A percentile compares a stretch with the other conserved stretches of the same genome.
phyloP scores from a whole-genome alignment of 768 basidiomycete species.

The Agaricus sinodeliciosus region DNA sequence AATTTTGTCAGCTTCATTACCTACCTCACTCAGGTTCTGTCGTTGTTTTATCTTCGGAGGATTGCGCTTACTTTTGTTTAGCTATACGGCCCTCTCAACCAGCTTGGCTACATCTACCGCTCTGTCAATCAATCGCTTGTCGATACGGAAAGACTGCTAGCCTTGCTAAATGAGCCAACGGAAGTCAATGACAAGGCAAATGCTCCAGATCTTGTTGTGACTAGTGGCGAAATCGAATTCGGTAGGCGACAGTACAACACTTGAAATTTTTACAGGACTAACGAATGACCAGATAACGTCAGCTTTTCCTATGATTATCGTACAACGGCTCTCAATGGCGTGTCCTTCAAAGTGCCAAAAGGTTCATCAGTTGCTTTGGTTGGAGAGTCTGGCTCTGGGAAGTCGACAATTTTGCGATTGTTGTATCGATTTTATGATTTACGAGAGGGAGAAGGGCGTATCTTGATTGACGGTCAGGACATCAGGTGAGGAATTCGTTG shows the following conservation, averaged over 20 bases:
- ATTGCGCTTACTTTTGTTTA: constrained; percentile 18
- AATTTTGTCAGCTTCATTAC: constrained; percentile 78
- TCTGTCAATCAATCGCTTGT: constrained; percentile 69
- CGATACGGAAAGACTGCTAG: constrained; percentile 80
- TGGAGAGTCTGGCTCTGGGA: constrained; percentile 76
- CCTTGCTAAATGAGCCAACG: constrained; percentile 72
- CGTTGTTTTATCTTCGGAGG: not conserved
- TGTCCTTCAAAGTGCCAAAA: constrained; percentile 86
- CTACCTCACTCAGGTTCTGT: constrained; percentile 66
- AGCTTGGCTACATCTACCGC: constrained; percentile 75
- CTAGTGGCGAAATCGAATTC: constrained; percentile 82
- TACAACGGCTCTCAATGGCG: constrained; percentile 59
- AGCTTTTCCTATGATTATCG: constrained; percentile 79
- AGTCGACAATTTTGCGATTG: constrained; percentile 80
- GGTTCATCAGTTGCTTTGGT: constrained; percentile 88
- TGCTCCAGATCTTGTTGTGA: constrained; percentile 65
- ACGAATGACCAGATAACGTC: constrained; percentile 57
- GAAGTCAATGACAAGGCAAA: constrained; percentile 80
- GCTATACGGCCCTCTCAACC: constrained; percentile 70
- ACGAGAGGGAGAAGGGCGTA: constrained; percentile 68
- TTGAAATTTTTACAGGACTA: not conserved
- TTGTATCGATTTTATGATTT: constrained; percentile 93
- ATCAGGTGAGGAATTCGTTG: constrained; percentile 37
- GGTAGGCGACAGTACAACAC: constrained; percentile 35
- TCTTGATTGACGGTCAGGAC: constrained; percentile 81